Conservation (phyloP, 2,329 filamentous ascomycete genomes). For the Thyridium curvatum region DNA sequence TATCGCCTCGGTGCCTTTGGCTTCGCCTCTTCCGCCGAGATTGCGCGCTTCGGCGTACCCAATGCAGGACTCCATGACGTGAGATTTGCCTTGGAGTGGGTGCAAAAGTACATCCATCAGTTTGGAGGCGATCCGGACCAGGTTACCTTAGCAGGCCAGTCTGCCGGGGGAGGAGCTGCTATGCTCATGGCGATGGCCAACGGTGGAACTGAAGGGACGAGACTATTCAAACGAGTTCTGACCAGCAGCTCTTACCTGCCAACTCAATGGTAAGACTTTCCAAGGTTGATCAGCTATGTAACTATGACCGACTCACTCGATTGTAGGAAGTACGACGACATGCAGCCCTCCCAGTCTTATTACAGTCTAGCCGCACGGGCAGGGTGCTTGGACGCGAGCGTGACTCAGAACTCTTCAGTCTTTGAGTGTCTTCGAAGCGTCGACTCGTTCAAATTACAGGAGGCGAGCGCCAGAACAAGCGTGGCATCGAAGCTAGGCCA, state of each 20-base stretch:
- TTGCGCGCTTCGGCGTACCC: constrained; percentile 17
- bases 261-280: constrained; percentile 7
- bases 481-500: constrained; percentile 10
- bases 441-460: constrained; percentile 20
- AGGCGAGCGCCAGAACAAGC: constrained; percentile 14
- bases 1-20: constrained; percentile 16
- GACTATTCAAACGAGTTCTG: constrained; percentile 41
- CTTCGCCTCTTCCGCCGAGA: constrained; percentile 10
- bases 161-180: constrained; percentile 45
- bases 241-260: constrained; percentile 17
- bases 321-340: constrained; percentile 33
- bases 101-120: constrained; percentile 41
- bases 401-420: constrained; percentile 11
- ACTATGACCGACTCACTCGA: not conserved
- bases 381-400: constrained; percentile 25
- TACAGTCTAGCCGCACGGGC: constrained; percentile 33
- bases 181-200: constrained; percentile 28
- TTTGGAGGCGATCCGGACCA: constrained; percentile 47
- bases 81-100: constrained; percentile 43
- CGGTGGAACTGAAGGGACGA: constrained; percentile 33
- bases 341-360: constrained; percentile 36
- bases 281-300: too few relatives aligned
- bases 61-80: constrained; percentile 51
- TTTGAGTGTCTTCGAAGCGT: constrained; percentile 15
- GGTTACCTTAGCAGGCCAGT: constrained; percentile 49